These are phyloP conservation scores for Tinospora cordifolia DNA, from an alignment of 164 flowering plant species.

Conservation along the genomic window DNA sequence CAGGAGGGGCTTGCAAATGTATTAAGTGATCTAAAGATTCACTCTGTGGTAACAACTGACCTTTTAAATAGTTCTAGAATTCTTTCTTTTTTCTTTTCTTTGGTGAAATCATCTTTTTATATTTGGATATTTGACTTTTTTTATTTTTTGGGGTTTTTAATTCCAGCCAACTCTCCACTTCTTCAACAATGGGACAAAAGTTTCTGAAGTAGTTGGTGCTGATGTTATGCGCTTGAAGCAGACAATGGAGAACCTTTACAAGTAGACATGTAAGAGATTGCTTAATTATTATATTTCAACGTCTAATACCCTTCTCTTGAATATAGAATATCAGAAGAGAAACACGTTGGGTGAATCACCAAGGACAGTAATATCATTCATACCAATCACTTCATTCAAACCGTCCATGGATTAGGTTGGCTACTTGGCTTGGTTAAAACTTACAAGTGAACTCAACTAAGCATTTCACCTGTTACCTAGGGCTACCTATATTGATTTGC, in stretches of 20 bases:
- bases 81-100: not conserved
- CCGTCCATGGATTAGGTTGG: no score
- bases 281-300: not conserved
- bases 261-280: slow-evolving; percentile 5
- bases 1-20: slow-evolving; percentile 5
- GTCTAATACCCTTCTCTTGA: no score
- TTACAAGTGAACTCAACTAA: no score
- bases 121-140: not conserved
- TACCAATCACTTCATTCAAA: no score
- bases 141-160: not conserved
- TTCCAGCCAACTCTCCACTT: slow-evolving; percentile 67
- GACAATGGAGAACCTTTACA: slow-evolving; percentile 12
- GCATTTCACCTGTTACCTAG: no score
- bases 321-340: no score
- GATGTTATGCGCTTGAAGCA: slow-evolving; percentile 25
- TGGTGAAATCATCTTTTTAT: not conserved
- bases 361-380: no score
- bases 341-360: no score
- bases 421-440: no score
- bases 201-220: slow-evolving; percentile 48
- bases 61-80: not conserved
- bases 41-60: slow-evolving; percentile 11
- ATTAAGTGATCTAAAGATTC: slow-evolving; percentile 3
- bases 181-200: slow-evolving; percentile 46
- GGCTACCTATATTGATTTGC: no score